phyloP scores from a whole-genome alignment of 106 monocot genomes.

The Apostasia shenzhenica region DNA sequence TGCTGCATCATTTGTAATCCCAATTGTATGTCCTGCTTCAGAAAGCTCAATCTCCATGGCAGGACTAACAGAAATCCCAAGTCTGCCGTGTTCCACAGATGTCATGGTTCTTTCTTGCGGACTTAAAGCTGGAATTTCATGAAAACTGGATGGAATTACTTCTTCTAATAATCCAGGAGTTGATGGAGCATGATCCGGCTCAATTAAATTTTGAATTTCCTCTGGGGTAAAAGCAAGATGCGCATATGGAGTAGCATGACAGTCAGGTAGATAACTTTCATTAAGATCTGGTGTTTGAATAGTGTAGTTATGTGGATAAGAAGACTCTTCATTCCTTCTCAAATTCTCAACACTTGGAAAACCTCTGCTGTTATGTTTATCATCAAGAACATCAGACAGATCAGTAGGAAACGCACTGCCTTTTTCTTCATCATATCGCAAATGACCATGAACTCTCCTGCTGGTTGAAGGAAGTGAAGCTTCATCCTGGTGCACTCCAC shows the following conservation, averaged over 20 bases:
- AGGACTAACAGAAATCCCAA: constrained; percentile 6
- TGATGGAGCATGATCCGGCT: constrained; percentile 58
- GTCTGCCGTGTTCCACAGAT: constrained; percentile 21
- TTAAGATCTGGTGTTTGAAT: constrained; percentile 71
- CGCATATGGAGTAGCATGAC: constrained; percentile 22
- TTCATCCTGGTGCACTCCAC: constrained; percentile 34
- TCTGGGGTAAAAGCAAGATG: neutral
- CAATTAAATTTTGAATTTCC: constrained; percentile 18
- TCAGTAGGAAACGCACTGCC: constrained; percentile 24
- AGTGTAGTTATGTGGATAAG: constrained; percentile 37
- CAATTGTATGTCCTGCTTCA: constrained; percentile 8
- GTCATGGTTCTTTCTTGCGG: constrained; percentile 24
- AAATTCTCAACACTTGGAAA: constrained; percentile 14
- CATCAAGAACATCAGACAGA: constrained; percentile 21
- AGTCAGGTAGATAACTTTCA: constrained; percentile 42
- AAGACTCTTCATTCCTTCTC: constrained; percentile 18
- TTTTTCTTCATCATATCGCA: constrained; percentile 17
- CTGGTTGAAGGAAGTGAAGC: constrained; percentile 26
- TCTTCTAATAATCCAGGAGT: constrained; percentile 81
- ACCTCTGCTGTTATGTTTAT: constrained; percentile 8
- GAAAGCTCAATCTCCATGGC: constrained; percentile 14
- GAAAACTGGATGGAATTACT: constrained; percentile 39
- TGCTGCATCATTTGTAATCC: constrained; percentile 5
- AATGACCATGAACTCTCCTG: constrained; percentile 53
- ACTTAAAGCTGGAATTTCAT: constrained; percentile 40